Conservation (phyloP, 1,284 basidiomycete genomes). For the Mrakiaceae sp. region DNA sequence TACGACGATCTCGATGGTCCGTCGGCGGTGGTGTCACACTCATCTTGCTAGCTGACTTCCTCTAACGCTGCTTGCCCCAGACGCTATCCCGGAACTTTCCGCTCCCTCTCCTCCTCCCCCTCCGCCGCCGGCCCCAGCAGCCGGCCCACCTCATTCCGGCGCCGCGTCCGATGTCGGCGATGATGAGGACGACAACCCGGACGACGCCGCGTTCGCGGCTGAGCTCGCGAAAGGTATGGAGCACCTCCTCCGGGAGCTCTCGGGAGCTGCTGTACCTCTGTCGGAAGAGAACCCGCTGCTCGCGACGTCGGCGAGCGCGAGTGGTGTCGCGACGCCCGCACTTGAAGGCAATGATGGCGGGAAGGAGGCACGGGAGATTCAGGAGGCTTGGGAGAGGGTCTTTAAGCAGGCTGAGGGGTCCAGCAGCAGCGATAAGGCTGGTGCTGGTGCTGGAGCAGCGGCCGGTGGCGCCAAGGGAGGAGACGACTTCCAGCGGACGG, state of each 20-base stretch:
- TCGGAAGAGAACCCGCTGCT: too few relatives aligned
- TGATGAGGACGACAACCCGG: conserved; percentile 36
- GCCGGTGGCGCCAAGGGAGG: conserved; percentile 14
- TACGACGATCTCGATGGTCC: conserved; percentile 63
- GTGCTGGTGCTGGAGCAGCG: too few relatives aligned
- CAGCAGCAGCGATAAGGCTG: conserved; percentile 21
- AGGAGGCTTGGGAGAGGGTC: conserved; percentile 9
- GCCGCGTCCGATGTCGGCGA: conserved; percentile 23
- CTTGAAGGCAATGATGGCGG: too few relatives aligned
- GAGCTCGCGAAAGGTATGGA: conserved; percentile 77
- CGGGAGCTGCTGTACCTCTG: conserved; percentile 23
- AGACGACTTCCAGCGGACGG: conserved; percentile 60
- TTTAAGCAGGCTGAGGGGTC: conserved; percentile 17
- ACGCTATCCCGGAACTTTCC: conserved; percentile 27
- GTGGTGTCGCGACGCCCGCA: too few relatives aligned
- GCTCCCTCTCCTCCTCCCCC: conserved; percentile 28
- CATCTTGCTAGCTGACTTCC: conserved; percentile 11
- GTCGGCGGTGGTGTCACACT: conserved; percentile 19
- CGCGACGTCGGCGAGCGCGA: too few relatives aligned
- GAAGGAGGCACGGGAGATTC: too few relatives aligned
- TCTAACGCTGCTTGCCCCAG: conserved; percentile 37
- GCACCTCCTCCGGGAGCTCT: conserved; percentile 60
- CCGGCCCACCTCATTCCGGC: conserved; percentile 24
- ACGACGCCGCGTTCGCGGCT: conserved; percentile 47
- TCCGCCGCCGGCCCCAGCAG: conserved; percentile 21